Percentiles rank a stretch among this genome's conserved stretches.
Conservation (phyloP, 441 rosid genomes). For the Flueggea neowawraea region DNA sequence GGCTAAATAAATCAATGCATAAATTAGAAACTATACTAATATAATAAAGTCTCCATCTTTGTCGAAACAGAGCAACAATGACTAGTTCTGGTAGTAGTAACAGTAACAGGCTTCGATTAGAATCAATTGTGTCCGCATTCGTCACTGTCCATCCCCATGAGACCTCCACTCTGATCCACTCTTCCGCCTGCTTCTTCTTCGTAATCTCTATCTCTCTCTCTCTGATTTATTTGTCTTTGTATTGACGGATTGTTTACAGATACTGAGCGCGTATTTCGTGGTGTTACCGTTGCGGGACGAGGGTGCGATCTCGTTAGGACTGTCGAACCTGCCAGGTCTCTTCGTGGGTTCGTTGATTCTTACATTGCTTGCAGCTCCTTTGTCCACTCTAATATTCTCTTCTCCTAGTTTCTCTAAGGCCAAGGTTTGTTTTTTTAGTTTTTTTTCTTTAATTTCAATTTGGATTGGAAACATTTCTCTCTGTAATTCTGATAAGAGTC, state of each 20-base stretch:
- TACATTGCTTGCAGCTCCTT: slow-evolving; percentile 83
- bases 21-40: no score
- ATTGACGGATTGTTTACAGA: slow-evolving; percentile 28
- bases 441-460: background rate
- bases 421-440: slow-evolving; percentile 35
- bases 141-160: slow-evolving; percentile 83
- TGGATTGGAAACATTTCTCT: slow-evolving; percentile 1
- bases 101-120: slow-evolving; percentile 35
- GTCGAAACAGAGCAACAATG: no score
- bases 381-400: slow-evolving; percentile 83
- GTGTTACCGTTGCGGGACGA: slow-evolving; percentile 88
- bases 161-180: slow-evolving; percentile 61
- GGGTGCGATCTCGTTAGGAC: slow-evolving; percentile 80
- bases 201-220: slow-evolving; percentile 25
- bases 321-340: slow-evolving; percentile 72
- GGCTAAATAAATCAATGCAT: no score
- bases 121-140: slow-evolving; percentile 49
- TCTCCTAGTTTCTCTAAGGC: slow-evolving; percentile 74
- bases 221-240: background rate
- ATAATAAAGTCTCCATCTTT: background rate
- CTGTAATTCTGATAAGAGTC: background rate
- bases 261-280: slow-evolving; percentile 83
- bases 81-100: background rate
- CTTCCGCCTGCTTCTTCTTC: slow-evolving; percentile 88
- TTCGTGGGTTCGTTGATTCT: slow-evolving; percentile 77